phyloP scores from a whole-genome alignment of 495 filamentous ascomycete species.

The Xylaria telfairii region DNA sequence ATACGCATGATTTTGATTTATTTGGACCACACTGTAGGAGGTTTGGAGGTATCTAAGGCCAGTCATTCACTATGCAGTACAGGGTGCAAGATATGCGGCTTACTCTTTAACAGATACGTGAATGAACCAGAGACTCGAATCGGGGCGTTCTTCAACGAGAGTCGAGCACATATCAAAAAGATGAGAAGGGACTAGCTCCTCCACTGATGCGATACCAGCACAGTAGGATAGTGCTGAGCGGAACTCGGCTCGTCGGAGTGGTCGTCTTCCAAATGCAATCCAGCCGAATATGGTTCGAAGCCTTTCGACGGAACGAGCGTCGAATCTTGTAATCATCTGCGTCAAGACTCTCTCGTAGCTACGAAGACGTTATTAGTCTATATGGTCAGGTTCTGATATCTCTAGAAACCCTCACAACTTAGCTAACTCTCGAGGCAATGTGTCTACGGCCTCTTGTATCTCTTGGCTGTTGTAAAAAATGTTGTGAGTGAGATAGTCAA shows the following conservation, averaged over 20 bases:
- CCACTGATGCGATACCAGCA: constrained; percentile 19
- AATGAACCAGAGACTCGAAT: constrained; percentile 39
- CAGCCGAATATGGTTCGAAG: constrained; percentile 39
- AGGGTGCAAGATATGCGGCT: constrained; percentile 15
- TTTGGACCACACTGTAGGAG: constrained; percentile 17
- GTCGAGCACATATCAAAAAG: constrained; percentile 41
- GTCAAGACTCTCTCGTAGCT: constrained; percentile 40
- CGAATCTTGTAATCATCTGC: constrained; percentile 31
- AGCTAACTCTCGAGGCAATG: constrained; percentile 31
- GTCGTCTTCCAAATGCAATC: constrained; percentile 43
- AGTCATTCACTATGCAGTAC: not conserved
- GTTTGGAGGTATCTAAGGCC: constrained; percentile 34
- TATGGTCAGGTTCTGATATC: not conserved
- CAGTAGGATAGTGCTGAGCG: constrained; percentile 39
- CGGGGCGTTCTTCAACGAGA: constrained; percentile 35
- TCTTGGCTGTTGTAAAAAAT: constrained; percentile 39
- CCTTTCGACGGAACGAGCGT: constrained; percentile 33
- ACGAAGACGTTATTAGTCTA: not conserved
- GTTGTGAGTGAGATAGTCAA: constrained; percentile 40
- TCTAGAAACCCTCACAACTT: constrained; percentile 31
- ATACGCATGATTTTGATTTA: constrained; percentile 17
- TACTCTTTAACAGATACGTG: constrained; percentile 45
- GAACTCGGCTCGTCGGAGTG: constrained; percentile 36
- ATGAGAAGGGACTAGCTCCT: constrained; percentile 30
- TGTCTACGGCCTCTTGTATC: constrained; percentile 30